Conservation (phyloP, 768 basidiomycete species). For the Psilocybe subaeruginosa region DNA sequence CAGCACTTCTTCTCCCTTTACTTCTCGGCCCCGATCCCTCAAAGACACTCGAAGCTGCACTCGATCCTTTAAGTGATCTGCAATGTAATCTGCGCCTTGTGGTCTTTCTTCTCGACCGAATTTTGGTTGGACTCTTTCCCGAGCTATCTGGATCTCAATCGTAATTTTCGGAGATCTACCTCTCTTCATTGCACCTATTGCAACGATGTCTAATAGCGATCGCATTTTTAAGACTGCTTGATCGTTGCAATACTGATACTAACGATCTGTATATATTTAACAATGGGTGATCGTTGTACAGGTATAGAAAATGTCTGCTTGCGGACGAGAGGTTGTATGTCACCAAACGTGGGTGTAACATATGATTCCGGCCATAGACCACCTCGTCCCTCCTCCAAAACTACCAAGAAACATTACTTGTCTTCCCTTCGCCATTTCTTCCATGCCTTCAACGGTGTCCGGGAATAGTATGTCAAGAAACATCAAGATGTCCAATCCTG, state of each 20-base stretch:
- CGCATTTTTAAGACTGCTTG: too few species aligned
- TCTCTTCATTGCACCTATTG: not conserved
- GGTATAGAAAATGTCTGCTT: not conserved
- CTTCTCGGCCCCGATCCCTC: slow-evolving; percentile 58
- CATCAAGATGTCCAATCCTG: not conserved
- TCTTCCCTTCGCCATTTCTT: too few species aligned
- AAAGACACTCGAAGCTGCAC: slow-evolving; percentile 49
- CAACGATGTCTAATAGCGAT: not conserved
- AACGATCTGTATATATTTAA: not conserved
- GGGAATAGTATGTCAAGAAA: too few species aligned
- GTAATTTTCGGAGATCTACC: not conserved
- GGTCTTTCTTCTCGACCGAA: slow-evolving; percentile 71
- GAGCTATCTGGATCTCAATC: slow-evolving; percentile 51
- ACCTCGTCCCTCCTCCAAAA: too few species aligned
- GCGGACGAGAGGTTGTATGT: too few species aligned
- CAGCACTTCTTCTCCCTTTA: slow-evolving; percentile 48
- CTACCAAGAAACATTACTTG: too few species aligned
- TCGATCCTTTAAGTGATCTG: slow-evolving; percentile 63
- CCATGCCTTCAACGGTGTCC: too few species aligned
- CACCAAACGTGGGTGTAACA: too few species aligned
- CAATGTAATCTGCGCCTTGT: slow-evolving; percentile 82
- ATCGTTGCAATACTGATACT: too few species aligned
- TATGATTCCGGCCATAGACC: too few species aligned
- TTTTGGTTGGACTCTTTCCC: slow-evolving; percentile 76
- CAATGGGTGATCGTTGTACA: not conserved